phyloP scores from a whole-genome alignment of 305 asterid genomes.

The Salvia sclarea region DNA sequence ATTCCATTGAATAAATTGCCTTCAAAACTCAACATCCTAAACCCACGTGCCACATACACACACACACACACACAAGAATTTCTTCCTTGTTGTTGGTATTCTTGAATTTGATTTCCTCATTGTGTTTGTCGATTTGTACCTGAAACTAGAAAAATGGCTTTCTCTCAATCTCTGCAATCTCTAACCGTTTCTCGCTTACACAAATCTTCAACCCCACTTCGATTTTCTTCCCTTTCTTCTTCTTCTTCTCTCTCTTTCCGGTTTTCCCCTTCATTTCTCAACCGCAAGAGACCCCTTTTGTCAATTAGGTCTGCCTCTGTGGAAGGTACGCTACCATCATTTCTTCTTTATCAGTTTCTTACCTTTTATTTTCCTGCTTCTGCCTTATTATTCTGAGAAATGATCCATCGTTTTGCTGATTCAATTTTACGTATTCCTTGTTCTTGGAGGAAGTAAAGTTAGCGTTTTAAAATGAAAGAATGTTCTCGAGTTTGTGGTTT shows the following conservation, averaged over 20 bases:
- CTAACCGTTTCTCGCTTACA: conserved; percentile 22
- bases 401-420: not conserved
- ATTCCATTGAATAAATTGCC: not conserved
- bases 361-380: not conserved
- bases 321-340: conserved; percentile 57
- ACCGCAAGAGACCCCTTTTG: conserved; percentile 42
- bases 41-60: conserved; percentile 14
- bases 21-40: conserved; percentile 5
- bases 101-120: conserved; percentile 20
- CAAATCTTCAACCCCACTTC: conserved; percentile 33
- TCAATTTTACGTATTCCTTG: not conserved
- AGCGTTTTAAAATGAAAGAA: not conserved
- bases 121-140: conserved; percentile 11
- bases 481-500: not conserved
- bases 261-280: conserved; percentile 44
- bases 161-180: conserved; percentile 40
- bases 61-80: not conserved
- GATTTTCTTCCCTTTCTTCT: conserved; percentile 19
- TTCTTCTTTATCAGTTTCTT: not conserved
- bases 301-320: conserved; percentile 57
- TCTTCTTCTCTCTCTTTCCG: conserved; percentile 45
- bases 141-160: conserved; percentile 41
- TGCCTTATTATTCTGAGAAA: not conserved
- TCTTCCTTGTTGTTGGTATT: not conserved
- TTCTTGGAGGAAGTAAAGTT: not conserved